Evolutionary conservation across 768 basidiomycete species (phyloP).

Genomic region (Xerocomellus chrysenteron): DNA sequence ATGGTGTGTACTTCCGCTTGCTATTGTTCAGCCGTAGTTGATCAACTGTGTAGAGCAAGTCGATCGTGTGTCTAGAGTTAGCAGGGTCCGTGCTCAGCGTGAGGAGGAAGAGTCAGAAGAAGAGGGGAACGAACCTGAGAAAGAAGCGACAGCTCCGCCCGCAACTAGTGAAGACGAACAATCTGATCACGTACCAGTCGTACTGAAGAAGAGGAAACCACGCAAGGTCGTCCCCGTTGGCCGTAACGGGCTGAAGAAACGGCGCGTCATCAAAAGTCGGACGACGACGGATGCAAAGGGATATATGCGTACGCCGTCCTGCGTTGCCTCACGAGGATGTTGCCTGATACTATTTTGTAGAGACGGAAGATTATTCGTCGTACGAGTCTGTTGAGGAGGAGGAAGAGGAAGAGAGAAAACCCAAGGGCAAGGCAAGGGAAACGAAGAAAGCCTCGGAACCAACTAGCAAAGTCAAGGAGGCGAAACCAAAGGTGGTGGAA

Average conservation of each 20-base stretch:
- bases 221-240: conserved; percentile 75
- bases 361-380: conserved; percentile 74
- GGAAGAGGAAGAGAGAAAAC: conserved; percentile 29
- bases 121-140: conserved; percentile 32
- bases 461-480: conserved; percentile 13
- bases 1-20: conserved; percentile 47
- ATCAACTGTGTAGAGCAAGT: conserved; percentile 25
- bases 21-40: conserved; percentile 10
- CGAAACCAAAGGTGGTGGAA: conserved; percentile 10
- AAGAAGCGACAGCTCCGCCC: conserved; percentile 32
- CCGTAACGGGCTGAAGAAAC: conserved; percentile 75
- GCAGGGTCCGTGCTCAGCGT: conserved; percentile 11
- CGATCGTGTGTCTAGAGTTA: conserved; percentile 19
- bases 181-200: conserved; percentile 28
- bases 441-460: conserved; percentile 18
- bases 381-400: conserved; percentile 77
- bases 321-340: not conserved
- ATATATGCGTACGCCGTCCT: conserved; percentile 57
- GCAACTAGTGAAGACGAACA: conserved; percentile 30
- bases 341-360: conserved; percentile 35
- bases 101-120: conserved; percentile 26
- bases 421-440: conserved; percentile 14
- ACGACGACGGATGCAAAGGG: conserved; percentile 62
- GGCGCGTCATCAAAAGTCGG: conserved; percentile 58
- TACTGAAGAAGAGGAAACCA: conserved; percentile 40